These are phyloP conservation scores for Anthracocystis setariae DNA, from an alignment of 1,284 basidiomycete species.

Conservation along the genomic window DNA sequence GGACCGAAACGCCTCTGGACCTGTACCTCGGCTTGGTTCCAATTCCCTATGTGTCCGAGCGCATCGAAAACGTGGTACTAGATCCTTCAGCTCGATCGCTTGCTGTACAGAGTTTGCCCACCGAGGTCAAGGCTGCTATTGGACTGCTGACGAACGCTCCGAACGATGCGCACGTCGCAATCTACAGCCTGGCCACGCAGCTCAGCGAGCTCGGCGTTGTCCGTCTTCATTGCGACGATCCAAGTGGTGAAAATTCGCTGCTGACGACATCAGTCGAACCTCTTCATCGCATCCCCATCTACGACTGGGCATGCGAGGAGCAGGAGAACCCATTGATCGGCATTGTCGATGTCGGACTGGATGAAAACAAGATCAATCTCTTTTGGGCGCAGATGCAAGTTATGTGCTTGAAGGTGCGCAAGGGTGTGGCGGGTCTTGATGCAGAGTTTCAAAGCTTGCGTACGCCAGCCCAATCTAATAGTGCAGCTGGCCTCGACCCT, in stretches of 20 bases:
- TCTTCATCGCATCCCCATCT: constrained; percentile 15
- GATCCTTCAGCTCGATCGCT: constrained; percentile 13
- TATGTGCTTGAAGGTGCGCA: constrained; percentile 8
- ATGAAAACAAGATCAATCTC: constrained; percentile 20
- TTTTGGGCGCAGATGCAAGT: constrained; percentile 35
- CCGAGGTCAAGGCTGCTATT: constrained; percentile 24
- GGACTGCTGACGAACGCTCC: constrained; percentile 10
- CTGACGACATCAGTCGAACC: constrained; percentile 16
- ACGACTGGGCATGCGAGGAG: constrained; percentile 24
- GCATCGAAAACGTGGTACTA: constrained; percentile 18
- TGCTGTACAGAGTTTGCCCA: constrained; percentile 23
- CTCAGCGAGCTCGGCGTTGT: constrained; percentile 22
- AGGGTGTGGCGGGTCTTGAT: not conserved
- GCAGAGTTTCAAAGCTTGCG: not conserved
- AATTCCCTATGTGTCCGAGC: constrained; percentile 10
- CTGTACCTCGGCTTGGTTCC: constrained; percentile 33
- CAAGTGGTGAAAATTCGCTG: not conserved
- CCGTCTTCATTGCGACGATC: constrained; percentile 3
- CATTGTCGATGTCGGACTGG: constrained; percentile 19
- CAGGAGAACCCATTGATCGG: constrained; percentile 24
- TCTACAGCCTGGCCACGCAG: constrained; percentile 46
- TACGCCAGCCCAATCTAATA: not conserved
- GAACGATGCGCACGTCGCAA: constrained; percentile 13
- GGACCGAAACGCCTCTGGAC: constrained; percentile 49
- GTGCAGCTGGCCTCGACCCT: not conserved